These are phyloP conservation scores for Nissolia schottii DNA, from an alignment of 306 rosid species.

Conservation along the genomic window DNA sequence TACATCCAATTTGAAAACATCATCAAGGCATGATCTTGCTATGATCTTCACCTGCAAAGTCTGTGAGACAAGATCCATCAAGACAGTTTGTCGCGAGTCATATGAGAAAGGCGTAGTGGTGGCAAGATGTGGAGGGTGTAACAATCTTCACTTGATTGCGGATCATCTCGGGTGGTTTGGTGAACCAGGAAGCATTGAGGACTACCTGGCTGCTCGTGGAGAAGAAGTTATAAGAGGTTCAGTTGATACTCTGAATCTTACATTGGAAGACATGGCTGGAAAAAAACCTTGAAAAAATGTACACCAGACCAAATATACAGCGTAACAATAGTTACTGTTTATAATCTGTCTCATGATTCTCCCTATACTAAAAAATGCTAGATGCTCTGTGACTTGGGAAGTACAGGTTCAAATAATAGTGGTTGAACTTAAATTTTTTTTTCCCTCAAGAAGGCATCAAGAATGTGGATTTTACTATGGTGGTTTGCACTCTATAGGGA, in stretches of 20 bases:
- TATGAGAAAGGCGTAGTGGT: slow-evolving; percentile 90
- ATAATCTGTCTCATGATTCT: neutral
- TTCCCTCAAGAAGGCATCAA: neutral
- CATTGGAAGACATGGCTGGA: slow-evolving; percentile 78
- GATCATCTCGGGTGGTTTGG: slow-evolving; percentile 93
- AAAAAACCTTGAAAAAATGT: slow-evolving; percentile 26
- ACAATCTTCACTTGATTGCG: slow-evolving; percentile 76
- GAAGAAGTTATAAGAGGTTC: slow-evolving; percentile 76
- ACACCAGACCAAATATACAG: neutral
- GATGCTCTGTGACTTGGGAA: too few relatives aligned
- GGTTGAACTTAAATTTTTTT: neutral
- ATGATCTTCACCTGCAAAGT: slow-evolving; percentile 90
- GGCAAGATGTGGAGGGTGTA: slow-evolving; percentile 78
- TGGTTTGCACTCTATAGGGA: too few relatives aligned
- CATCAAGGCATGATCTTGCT: slow-evolving; percentile 92
- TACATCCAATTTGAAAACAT: slow-evolving; percentile 51
- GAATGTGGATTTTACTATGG: neutral
- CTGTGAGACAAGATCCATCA: slow-evolving; percentile 84
- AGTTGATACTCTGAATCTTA: slow-evolving; percentile 63
- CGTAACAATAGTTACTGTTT: neutral
- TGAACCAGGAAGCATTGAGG: slow-evolving; percentile 68
- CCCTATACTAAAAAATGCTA: neutral
- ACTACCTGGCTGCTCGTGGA: slow-evolving; percentile 73
- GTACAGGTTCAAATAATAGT: too few relatives aligned
- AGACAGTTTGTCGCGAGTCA: slow-evolving; percentile 69